Base-by-base conservation (phyloP, 2,329 filamentous ascomycete genomes). In the Curvularia sp. region DNA sequence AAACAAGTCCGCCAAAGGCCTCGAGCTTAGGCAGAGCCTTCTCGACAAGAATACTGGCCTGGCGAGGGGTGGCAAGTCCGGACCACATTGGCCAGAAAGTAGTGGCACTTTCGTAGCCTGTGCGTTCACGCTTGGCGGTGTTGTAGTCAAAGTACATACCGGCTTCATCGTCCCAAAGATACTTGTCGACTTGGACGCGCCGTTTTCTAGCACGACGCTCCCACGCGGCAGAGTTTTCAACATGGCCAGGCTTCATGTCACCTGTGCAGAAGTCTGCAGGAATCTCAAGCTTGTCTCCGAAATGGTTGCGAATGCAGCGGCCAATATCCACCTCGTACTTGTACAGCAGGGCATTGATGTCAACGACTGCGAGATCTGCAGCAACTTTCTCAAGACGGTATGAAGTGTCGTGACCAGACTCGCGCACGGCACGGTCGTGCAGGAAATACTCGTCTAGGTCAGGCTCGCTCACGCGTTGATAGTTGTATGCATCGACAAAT, bases 121-220 rank as follows among this genome's bases (percentile, higher is more conserved):
- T 92, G 70, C 90, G 91, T 78, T 92, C 79, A 74, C 93, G 87
- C 77, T 89, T 91, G 61, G 85, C 88, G 0, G 92, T 96, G 80
- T 99, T 86, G 78, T 98, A 99, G 79, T 99, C 95, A 74, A 98
- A 98, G 82, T 92, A 99, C 91, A 98, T 96, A 57, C 94, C 94
- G 74, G 91, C 88, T 66, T 91, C 83, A 66, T 94, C 90, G 74
- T 96, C 90, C 95, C 95, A 99, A 75, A 96, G 87, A 72, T 95
- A 92, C 80, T 93, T 95, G 78, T 98, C 91, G 69, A 98, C 95
- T 8, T 87, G 87, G 67, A 89, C 82, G 82, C 95, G 94, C 71
- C 95, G 88, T 70, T 88, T 87, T 80, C 90, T 91, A 46, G 93
- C 92, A 38, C 93, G 89, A 39, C 93, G 90, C 74, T 97, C 93